Percentiles rank a stretch among this genome's conserved stretches.
These are phyloP conservation scores for Clonostachys byssicola DNA, from an alignment of 2,329 filamentous ascomycete species.

Conservation along the genomic window DNA sequence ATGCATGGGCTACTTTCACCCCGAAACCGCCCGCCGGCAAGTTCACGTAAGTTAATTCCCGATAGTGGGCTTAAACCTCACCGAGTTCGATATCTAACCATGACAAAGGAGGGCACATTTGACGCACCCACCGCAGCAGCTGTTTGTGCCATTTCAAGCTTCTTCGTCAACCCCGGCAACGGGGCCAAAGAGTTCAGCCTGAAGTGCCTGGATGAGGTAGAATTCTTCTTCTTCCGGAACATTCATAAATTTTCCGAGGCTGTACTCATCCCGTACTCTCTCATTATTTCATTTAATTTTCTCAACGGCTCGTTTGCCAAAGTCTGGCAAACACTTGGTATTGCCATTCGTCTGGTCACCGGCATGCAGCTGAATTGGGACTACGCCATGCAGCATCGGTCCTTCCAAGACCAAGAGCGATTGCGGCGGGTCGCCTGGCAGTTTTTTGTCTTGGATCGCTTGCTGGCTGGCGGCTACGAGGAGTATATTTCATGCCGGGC, in stretches of 20 bases:
- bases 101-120: conserved; percentile 21
- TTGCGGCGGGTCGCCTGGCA: conserved; percentile 30
- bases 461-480: conserved; percentile 32
- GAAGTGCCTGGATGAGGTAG: conserved; percentile 30
- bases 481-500: conserved; percentile 29
- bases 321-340: conserved; percentile 31
- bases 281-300: conserved; percentile 28
- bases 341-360: conserved; percentile 27
- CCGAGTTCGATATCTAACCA: not conserved
- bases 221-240: conserved; percentile 31
- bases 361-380: conserved; percentile 35
- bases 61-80: not conserved
- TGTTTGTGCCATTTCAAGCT: conserved; percentile 29
- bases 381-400: conserved; percentile 15
- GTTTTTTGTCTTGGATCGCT: conserved; percentile 28
- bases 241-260: conserved; percentile 28
- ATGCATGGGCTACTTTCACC: conserved; percentile 31
- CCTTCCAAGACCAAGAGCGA: conserved; percentile 27
- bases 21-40: conserved; percentile 22
- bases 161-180: conserved; percentile 23
- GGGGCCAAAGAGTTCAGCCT: conserved; percentile 26
- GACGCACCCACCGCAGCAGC: conserved; percentile 26
- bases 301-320: conserved; percentile 28
- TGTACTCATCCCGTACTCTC: conserved; percentile 24
- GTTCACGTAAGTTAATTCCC: conserved; percentile 19